Base-by-base conservation (phyloP, 257 asterid genomes). In the Penstemon newberryi region DNA sequence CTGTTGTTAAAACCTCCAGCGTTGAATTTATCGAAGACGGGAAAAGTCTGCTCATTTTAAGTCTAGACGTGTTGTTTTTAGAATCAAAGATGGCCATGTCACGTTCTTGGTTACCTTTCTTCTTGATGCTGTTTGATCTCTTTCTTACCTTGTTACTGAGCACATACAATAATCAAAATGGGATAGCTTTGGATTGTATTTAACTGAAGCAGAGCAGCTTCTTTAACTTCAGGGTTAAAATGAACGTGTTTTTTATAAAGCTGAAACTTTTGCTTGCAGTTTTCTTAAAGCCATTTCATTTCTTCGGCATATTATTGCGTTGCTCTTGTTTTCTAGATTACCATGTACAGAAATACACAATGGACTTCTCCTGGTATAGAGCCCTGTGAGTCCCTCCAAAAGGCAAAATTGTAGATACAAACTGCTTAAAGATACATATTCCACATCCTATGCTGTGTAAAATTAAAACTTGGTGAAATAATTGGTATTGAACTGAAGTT, bases 371-470 rank as follows among this genome's bases (percentile, higher is more conserved):
- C 45, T 63, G 33, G 33, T 25, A 25, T 25, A 25, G 33, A 25
- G 33, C 33, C 9, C 5, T 5, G 43, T 57, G 43, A 57, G 44
- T 57, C 63, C 37, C n/a, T 57, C 44, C 43, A 37, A 10, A 57
- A 57, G 10, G 63, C 40, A 25, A 12, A 19, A 15, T n/a, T 25
- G 15, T 19, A 37, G 44, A 15, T 25, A 57, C 43, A 37, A 25
- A 57, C 8, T 8, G 33, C 61, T 52, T 39, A 9, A 33, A 18
- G 67, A 58, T 64, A 52, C 39, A 10, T 65, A n/a, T 57, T 57
- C 39, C 58, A 7, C 67, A n/a, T 39, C 38, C 46, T 57, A 57
- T 65, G 46, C 4, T 56, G 57, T 77, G 77, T 41, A 67, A 45
- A 51, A 59, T 8, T 54, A 59, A 49, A 51, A 49, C 18, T 58